phyloP scores from a whole-genome alignment of 371 early-diverging fungal species.

The Mortierella polycephala region DNA sequence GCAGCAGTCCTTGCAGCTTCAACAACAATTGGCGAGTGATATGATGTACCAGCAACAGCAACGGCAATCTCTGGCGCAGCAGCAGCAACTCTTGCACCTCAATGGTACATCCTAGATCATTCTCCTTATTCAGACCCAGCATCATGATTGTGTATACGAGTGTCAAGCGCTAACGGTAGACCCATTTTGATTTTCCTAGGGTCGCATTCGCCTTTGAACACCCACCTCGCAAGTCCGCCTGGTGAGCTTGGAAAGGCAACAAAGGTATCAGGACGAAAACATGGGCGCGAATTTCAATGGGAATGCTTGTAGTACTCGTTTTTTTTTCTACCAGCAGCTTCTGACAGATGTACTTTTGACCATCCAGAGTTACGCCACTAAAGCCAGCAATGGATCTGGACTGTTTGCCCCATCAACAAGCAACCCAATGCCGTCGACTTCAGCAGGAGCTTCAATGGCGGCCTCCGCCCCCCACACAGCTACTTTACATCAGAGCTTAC shows the following conservation, averaged over 20 bases:
- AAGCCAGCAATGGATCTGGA: constrained; percentile 45
- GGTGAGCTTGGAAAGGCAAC: constrained; percentile 30
- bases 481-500: constrained; percentile 7
- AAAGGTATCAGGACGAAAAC: constrained; percentile 17
- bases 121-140: neutral
- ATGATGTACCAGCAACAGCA: constrained; percentile 49
- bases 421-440: constrained; percentile 5
- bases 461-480: constrained; percentile 3
- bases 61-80: constrained; percentile 35
- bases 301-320: neutral
- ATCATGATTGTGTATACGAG: too few relatives aligned
- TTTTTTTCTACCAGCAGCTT: too few relatives aligned
- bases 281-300: neutral
- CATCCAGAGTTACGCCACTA: constrained; percentile 45
- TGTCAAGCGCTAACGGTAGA: too few relatives aligned
- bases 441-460: constrained; percentile 11
- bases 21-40: constrained; percentile 50
- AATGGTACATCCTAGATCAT: constrained; percentile 19
- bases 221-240: constrained; percentile 22
- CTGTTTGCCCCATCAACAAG: constrained; percentile 23
- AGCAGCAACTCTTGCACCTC: constrained; percentile 47
- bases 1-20: constrained; percentile 49
- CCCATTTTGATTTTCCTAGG: constrained; percentile 5
- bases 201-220: constrained; percentile 27
- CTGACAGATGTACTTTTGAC: neutral